Evolutionary conservation across 257 asterid species (phyloP), one percentile per base, ranked within the genome.

Genomic region (Primulina eburnea): DNA sequence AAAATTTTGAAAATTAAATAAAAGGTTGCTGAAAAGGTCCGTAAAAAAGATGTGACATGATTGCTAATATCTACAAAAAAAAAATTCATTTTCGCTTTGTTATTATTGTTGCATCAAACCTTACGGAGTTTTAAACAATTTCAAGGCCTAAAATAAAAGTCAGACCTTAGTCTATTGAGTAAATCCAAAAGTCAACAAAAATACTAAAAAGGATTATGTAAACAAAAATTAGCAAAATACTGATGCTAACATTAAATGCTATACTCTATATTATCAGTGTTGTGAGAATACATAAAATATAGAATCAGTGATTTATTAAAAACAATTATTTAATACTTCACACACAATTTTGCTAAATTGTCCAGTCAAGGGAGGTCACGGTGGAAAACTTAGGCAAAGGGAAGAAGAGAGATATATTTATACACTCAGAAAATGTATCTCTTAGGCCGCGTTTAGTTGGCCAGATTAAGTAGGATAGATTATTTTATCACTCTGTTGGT

Each of bases 71-170:
- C 29, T 34, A 14, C 21, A 26, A 17, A 55, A 26, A 17, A 55
- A 64, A 34, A 11, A 43, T 50, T 14, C 55, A 5, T 70, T 43
- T 56, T 21, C 3, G 20, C 29, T 1, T 20, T 28, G 21, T 16
- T 33, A 47, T 64, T 43, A 50, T 24, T 21, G 55, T 40, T 7
- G 14, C 62, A 9, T 59, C 5, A 47, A 26, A 59, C 58, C 69
- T 63, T 60, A 65, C 50, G 69, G 17, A 65, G 55, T 66, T 7
- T 71, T 58, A 60, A 24, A 38, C 56, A 67, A 66, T 61, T 37
- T 29, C 37, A 35, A 24, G 20, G 65, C 34, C 40, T 60, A 43
- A 56, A 32, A 30, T 18, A 55, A 60, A 60, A 52, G 21, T 12
- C 65, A 50, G 32, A 26, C 60, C 9, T 50, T 60, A 18, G 60